Evolutionary conservation across 768 basidiomycete species (phyloP), one percentile per base, ranked within the genome.

Genomic region (Leucogyrophana mollusca): DNA sequence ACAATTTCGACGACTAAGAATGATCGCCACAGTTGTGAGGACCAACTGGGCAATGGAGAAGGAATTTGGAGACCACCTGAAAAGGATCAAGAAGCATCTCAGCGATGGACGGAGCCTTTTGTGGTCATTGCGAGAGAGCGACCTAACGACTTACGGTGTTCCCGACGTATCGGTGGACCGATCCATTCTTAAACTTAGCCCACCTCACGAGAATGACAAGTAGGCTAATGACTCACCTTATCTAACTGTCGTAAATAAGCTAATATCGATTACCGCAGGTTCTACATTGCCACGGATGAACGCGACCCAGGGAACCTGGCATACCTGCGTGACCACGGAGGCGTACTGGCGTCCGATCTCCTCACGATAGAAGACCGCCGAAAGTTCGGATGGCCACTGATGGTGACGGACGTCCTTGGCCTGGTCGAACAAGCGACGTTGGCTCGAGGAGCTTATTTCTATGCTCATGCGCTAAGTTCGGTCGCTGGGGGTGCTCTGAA

Each of bases 401-500:
- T 69, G 41, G n/a, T 68, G 46, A 62, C 64, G 22, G 68, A 70
- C 43, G 55, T 69, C 11, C 48, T 60, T 9, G 66, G 58, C 3
- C 49, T 69, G 27, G 57, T 68, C 22, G 68, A 70, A 51, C 68
- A 69, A 55, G 55, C 53, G n/a, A 40, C 67, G 40, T 46, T 66
- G 23, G 47, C 56, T 1, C 52, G 55, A 23, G 42, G 58, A 3
- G 53, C 52, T 1, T 67, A 53, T 45, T 69, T 69, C 48, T 67
- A 67, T 18, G 67, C 57, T 9, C 62, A 67, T 43, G 58, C 49
- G 4, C 49, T 64, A 51, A 61, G 59, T 43, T 62, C 60, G 7
- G 52, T 67, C 14, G 66, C 64, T 1, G 66, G 66, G 14, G 66
- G 65, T 7, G 58, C 64, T 11, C 37, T 56, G 3, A 67, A 67